phyloP scores from a whole-genome alignment of 78 protist genomes.

The slime mould (Dictyostelium discoideum) region DNA sequence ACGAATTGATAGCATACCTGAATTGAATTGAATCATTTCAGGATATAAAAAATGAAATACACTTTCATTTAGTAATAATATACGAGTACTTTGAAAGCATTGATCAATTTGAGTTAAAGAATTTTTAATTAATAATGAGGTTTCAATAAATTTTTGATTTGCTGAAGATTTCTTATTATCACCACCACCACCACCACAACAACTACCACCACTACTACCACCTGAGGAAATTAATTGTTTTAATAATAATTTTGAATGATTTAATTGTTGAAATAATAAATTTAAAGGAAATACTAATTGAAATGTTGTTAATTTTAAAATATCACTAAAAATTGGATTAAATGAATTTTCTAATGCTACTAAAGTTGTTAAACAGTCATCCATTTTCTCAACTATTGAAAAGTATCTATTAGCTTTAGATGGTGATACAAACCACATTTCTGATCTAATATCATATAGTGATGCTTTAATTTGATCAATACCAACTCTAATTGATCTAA shows the following conservation, averaged over 20 bases:
- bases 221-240: background rate
- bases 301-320: background rate
- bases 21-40: conserved; percentile 67
- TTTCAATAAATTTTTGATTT: background rate
- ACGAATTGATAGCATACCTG: conserved; percentile 30
- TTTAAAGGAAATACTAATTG: background rate
- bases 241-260: background rate
- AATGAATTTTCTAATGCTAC: conserved; percentile 66
- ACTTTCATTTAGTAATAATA: conserved; percentile 2
- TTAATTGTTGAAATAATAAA: background rate
- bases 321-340: background rate
- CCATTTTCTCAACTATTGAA: conserved; percentile 3
- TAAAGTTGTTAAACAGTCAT: conserved; percentile 6
- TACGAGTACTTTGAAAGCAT: background rate
- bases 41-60: conserved; percentile 22
- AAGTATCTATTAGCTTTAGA: background rate
- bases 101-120: background rate
- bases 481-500: background rate
- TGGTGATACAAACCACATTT: conserved; percentile 20
- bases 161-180: background rate
- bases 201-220: background rate
- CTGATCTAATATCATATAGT: conserved; percentile 46
- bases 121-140: background rate
- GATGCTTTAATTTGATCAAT: conserved; percentile 11
- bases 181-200: background rate